Evolutionary conservation across 805 yeast genomes (phyloP), one percentile per base, ranked within the genome.

Genomic region (Saturnispora ahearnii): DNA sequence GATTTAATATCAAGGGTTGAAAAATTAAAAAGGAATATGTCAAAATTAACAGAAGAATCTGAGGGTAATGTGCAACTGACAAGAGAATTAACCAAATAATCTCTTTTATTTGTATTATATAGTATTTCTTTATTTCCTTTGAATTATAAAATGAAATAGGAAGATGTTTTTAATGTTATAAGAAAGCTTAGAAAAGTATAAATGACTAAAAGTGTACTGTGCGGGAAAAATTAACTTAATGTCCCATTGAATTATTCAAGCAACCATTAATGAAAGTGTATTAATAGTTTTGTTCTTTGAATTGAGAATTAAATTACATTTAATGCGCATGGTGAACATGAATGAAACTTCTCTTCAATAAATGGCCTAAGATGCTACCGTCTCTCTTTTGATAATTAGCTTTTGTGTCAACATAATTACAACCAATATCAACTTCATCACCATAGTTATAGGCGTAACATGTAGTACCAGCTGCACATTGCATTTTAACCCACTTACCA

Each of bases 381-480:
- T 60, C 61, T 59, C 68, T 63, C 52, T 72, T 60, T 40, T 53
- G 51, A 53, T 65, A 62, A 44, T 55, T 55, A 33, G 61, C 55
- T 52, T 70, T 68, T 44, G 62, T 57, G 48, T 51, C 49, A 13
- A 60, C 54, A 55, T 65, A 79, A 60, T 74, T 72, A 62, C 85
- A 80, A 29, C 77, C 76, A 40, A 73, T 64, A 46, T 65, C 67
- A 43, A 76, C 81, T n/a, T 63, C 59, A 43, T 65, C 67, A 49
- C 67, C 70, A 34, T 60, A 58, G 31, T 63, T 69, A 56, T 68
- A 75, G 24, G 86, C 84, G 55, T 68, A 73, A 64, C 88, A 82
- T 2, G 78, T 69, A 3, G 87, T 81, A 43, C 84, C 83, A 2
- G 74, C 66, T n/a, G 84, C 76, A 67, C 88, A 82, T 37, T 64